Base-by-base conservation (phyloP, 345 rosid genomes). In the Hirschfeldia incana region DNA sequence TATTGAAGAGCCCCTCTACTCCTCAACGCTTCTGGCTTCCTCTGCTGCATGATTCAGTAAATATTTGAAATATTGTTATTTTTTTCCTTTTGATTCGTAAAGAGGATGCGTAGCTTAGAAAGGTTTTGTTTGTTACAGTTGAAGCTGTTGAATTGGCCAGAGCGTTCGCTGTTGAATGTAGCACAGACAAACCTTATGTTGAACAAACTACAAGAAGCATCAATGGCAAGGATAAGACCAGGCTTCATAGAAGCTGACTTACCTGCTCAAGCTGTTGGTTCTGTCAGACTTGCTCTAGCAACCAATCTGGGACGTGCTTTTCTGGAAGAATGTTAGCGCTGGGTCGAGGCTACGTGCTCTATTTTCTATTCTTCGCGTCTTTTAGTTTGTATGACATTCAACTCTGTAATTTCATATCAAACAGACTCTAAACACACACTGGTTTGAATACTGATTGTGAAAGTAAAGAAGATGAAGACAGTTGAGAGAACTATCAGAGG, bases 11-110 rank as follows among this genome's bases (percentile, higher is more conserved):
- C 83, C 86, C 97, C 10, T 93, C 93, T 1, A 91, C 97, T 30
- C 99, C 99, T 34, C 93, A 86, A 70, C 93, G 88, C 71, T 93
- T 95, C 83, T 95, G 97, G 97, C 82, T 93, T 83, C 93, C 96
- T 16, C 90, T 95, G 80, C 87, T 95, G 28, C 77, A 88, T 84
- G 99, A 95, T 79, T 89, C 98, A 26, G 99, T 95, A 72, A 90
- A 89, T 65, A 29, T 28, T 0, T 69, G 36, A 65, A 65, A 4
- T 39, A 36, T 49, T 12, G 26, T 67, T 67, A 11, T 33, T 4
- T 0, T 7, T n/a, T 7, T 49, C 28, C 33, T 17, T 65, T 46
- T 62, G 51, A 60, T 51, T 26, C 3, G 11, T 26, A 17, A 62
- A 2, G 63, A 49, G 70, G 51, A 61, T 27, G 39, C 55, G 0